phyloP scores from a whole-genome alignment of 1,284 basidiomycete species.

The Jaminaea rosea region DNA sequence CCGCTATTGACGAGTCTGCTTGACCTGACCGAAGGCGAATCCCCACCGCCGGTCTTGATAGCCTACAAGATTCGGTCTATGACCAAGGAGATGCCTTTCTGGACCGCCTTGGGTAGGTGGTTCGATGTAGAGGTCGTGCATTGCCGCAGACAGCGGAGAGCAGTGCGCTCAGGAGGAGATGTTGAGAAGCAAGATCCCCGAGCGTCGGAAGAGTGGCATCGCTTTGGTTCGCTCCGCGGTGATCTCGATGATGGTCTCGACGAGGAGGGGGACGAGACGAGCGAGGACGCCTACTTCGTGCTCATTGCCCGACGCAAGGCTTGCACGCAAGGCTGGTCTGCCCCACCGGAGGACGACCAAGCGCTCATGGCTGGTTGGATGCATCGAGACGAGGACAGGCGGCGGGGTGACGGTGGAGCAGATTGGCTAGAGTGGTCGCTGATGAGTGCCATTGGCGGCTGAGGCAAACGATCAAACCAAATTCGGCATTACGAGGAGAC shows the following conservation, averaged over 20 bases:
- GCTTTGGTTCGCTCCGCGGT: not conserved
- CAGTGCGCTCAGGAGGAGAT: conserved; percentile 7
- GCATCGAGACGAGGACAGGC: not conserved
- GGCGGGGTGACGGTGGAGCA: not conserved
- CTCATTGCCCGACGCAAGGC: conserved; percentile 27
- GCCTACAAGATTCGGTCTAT: conserved; percentile 66
- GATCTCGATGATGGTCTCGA: conserved; percentile 3
- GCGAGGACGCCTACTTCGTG: conserved; percentile 28
- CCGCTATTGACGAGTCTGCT: conserved; percentile 38
- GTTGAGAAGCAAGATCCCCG: not conserved
- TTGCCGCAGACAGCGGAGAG: conserved; percentile 17
- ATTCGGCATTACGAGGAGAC: too few species aligned
- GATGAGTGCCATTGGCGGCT: not conserved
- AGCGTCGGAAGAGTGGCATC: not conserved
- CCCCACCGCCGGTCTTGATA: conserved; percentile 30
- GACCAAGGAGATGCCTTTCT: conserved; percentile 67
- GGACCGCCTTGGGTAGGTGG: conserved; percentile 72
- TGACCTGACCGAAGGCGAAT: conserved; percentile 15
- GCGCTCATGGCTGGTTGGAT: conserved; percentile 28
- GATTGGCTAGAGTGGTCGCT: not conserved
- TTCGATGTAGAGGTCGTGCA: conserved; percentile 61
- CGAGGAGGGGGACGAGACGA: conserved; percentile 2
- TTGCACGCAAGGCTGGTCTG: conserved; percentile 18
- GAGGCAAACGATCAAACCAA: too few species aligned
- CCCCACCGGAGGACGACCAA: conserved; percentile 17